Percentiles rank a stretch among this genome's conserved stretches.
Conservation (phyloP, 2,329 filamentous ascomycete genomes). For the Pestalotiopsis sp. region DNA sequence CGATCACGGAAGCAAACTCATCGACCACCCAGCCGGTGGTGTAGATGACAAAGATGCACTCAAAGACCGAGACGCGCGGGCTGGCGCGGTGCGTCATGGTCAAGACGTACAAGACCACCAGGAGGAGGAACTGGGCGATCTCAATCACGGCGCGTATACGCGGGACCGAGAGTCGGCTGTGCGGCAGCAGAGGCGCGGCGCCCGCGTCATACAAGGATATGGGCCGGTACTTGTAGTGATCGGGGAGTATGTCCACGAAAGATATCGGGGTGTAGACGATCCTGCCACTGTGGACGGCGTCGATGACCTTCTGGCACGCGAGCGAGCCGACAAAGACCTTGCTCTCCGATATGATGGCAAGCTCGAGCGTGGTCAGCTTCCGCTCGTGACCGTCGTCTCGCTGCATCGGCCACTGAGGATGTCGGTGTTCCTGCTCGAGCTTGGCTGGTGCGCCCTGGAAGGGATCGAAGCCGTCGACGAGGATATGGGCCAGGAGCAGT, state of each 20-base stretch:
- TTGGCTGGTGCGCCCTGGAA: slow-evolving; percentile 68
- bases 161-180: slow-evolving; percentile 71
- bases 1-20: slow-evolving; percentile 63
- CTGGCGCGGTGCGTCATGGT: slow-evolving; percentile 61
- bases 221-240: slow-evolving; percentile 70
- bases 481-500: slow-evolving; percentile 64
- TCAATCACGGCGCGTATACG: slow-evolving; percentile 67
- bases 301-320: slow-evolving; percentile 69
- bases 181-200: slow-evolving; percentile 66
- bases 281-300: slow-evolving; percentile 67
- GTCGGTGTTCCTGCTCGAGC: slow-evolving; percentile 49
- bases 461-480: slow-evolving; percentile 71
- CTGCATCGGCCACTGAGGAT: slow-evolving; percentile 39
- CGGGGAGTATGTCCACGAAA: slow-evolving; percentile 72
- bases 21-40: slow-evolving; percentile 68
- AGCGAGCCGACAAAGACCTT: slow-evolving; percentile 66
- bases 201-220: slow-evolving; percentile 70
- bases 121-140: slow-evolving; percentile 62
- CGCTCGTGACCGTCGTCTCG: slow-evolving; percentile 42
- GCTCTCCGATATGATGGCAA: slow-evolving; percentile 71
- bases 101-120: slow-evolving; percentile 62
- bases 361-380: slow-evolving; percentile 68
- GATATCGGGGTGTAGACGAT: slow-evolving; percentile 70
- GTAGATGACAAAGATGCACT: slow-evolving; percentile 64
- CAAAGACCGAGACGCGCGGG: slow-evolving; percentile 48